These are phyloP conservation scores for Nicotiana paniculata DNA, from an alignment of 257 asterid species.

Conservation along the genomic window DNA sequence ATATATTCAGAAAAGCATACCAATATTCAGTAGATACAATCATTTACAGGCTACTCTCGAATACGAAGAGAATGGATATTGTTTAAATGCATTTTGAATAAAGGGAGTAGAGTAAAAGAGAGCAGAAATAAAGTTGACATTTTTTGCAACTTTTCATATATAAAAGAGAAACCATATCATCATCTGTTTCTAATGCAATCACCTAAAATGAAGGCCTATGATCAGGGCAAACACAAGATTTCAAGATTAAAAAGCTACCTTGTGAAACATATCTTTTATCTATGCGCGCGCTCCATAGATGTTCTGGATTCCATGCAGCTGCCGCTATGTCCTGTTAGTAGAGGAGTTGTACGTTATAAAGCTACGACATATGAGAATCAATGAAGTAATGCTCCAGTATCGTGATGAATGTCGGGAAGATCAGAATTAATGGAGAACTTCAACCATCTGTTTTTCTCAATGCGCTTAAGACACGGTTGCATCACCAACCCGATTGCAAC, in stretches of 20 bases:
- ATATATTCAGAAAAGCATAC: background rate
- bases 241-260: background rate
- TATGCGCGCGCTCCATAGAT: background rate
- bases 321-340: background rate
- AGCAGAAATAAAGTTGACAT: background rate
- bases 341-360: background rate
- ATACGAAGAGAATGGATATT: background rate
- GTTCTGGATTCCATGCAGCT: background rate
- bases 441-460: conserved; percentile 52
- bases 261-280: background rate
- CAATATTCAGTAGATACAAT: background rate
- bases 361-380: background rate
- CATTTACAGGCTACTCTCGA: background rate
- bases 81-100: background rate
- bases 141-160: background rate
- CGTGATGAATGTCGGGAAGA: conserved; percentile 41
- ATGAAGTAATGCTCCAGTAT: background rate
- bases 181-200: background rate
- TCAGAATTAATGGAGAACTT: conserved; percentile 39
- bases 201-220: background rate
- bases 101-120: background rate
- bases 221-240: background rate
- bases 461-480: conserved; percentile 42
- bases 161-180: background rate
- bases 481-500: conserved; percentile 39